phyloP scores from a whole-genome alignment of 768 basidiomycete genomes.

The Mycena sanguinolenta region DNA sequence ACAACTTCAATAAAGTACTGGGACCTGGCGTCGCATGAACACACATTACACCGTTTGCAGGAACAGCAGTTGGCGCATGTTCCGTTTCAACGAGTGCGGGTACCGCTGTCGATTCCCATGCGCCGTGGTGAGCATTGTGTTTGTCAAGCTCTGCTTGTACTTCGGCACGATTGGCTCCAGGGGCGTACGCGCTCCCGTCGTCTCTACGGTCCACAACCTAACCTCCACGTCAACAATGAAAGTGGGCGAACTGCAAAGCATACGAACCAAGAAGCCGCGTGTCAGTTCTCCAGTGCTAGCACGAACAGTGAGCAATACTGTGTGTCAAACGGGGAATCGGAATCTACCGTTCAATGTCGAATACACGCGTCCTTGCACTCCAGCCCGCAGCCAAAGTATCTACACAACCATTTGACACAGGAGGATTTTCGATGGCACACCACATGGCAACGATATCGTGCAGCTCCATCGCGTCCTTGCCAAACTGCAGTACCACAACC shows the following conservation, averaged over 20 bases:
- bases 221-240: not conserved
- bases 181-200: conserved; percentile 73
- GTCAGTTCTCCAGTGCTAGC: conserved; percentile 81
- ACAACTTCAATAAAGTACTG: conserved; percentile 57
- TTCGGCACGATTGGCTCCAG: conserved; percentile 74
- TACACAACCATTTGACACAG: conserved; percentile 47
- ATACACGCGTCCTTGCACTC: conserved; percentile 63
- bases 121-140: conserved; percentile 37
- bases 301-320: conserved; percentile 8
- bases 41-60: conserved; percentile 55
- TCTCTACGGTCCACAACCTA: conserved; percentile 77
- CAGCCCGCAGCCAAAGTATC: conserved; percentile 64
- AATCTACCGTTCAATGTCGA: conserved; percentile 78
- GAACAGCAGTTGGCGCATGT: conserved; percentile 26
- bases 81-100: conserved; percentile 71
- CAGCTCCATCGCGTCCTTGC: conserved; percentile 89
- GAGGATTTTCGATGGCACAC: conserved; percentile 85
- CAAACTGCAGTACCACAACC: conserved; percentile 83
- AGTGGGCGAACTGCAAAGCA: not conserved
- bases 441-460: conserved; percentile 93
- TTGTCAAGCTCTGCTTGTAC: conserved; percentile 68
- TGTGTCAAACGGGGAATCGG: not conserved
- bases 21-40: conserved; percentile 78
- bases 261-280: conserved; percentile 79
- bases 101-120: conserved; percentile 64